These are phyloP conservation scores for Noccaea caerulescens DNA, from an alignment of 345 rosid genomes.

Conservation along the genomic window DNA sequence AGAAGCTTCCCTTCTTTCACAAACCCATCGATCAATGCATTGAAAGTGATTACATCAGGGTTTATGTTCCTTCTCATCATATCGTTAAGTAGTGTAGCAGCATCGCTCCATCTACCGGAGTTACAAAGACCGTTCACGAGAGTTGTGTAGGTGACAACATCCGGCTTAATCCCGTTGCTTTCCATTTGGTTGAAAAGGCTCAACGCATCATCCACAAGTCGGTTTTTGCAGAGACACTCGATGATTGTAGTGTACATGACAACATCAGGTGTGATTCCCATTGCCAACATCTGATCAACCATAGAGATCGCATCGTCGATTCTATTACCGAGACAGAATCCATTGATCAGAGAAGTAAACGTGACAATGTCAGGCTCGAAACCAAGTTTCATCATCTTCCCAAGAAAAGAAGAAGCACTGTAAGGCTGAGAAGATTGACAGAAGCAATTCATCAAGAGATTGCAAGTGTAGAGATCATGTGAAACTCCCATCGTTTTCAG, in stretches of 20 bases:
- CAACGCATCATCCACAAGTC: constrained; percentile 29
- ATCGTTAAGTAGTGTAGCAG: neutral
- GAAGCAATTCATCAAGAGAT: constrained; percentile 28
- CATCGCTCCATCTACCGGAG: constrained; percentile 33
- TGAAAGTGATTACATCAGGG: constrained; percentile 37
- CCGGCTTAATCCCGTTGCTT: constrained; percentile 16
- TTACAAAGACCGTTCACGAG: constrained; percentile 31
- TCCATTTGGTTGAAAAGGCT: constrained; percentile 33
- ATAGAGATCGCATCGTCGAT: constrained; percentile 11
- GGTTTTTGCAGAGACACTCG: constrained; percentile 30
- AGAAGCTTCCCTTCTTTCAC: constrained; percentile 35
- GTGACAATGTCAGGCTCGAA: constrained; percentile 33
- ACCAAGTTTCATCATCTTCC: constrained; percentile 43
- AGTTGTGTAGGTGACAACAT: constrained; percentile 29
- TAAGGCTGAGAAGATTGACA: constrained; percentile 21
- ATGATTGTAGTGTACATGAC: constrained; percentile 36
- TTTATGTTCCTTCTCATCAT: constrained; percentile 28
- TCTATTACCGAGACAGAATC: constrained; percentile 23
- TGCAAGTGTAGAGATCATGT: constrained; percentile 33
- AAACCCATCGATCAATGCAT: constrained; percentile 37
- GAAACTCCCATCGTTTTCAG: constrained; percentile 14
- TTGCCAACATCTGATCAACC: constrained; percentile 24
- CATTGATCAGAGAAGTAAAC: constrained; percentile 24
- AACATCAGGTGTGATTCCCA: constrained; percentile 26
- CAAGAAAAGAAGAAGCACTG: constrained; percentile 21